Percentiles rank a stretch among this genome's conserved stretches.
Conservation (phyloP, 345 rosid genomes). For the Cardamine chenopodiifolia region DNA sequence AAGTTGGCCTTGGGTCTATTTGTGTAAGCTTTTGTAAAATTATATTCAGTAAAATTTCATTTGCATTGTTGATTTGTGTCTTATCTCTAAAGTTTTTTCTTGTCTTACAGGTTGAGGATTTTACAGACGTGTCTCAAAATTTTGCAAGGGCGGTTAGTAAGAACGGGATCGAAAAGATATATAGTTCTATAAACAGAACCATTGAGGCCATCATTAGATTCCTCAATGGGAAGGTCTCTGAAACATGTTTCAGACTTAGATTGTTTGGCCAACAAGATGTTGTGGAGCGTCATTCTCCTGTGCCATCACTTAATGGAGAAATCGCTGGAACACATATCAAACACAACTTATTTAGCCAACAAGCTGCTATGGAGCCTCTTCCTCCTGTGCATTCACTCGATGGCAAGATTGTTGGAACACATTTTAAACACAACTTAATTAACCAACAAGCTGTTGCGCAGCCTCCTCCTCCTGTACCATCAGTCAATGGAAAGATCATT, state of each 20-base stretch:
- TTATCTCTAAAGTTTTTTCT: not conserved
- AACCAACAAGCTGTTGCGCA: not conserved
- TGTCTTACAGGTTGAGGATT: slow-evolving; percentile 55
- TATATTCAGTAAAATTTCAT: not conserved
- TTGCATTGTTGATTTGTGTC: not conserved
- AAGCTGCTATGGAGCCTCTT: not conserved
- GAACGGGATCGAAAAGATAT: slow-evolving; percentile 45
- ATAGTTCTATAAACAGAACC: slow-evolving; percentile 44
- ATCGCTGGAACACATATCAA: not conserved
- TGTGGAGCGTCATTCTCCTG: slow-evolving; percentile 4
- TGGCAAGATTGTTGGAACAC: not conserved
- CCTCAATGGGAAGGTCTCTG: slow-evolving; percentile 38
- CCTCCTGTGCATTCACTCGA: not conserved
- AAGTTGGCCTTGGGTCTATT: slow-evolving; percentile 24
- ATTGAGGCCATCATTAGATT: slow-evolving; percentile 36
- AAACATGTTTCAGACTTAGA: slow-evolving; percentile 34
- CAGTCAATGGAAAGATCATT: slow-evolving; percentile 24
- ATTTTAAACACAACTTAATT: not conserved
- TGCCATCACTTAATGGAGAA: not conserved
- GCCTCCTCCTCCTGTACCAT: not conserved
- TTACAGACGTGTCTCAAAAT: slow-evolving; percentile 48
- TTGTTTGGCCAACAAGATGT: slow-evolving; percentile 41
- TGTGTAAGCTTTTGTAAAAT: slow-evolving; percentile 39
- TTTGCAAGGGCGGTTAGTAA: slow-evolving; percentile 53
- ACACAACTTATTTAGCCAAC: not conserved